Evolutionary conservation across 2,329 filamentous ascomycete genomes (phyloP), one percentile per base, ranked within the genome.

Genomic region (Exophiala alcalophila): DNA sequence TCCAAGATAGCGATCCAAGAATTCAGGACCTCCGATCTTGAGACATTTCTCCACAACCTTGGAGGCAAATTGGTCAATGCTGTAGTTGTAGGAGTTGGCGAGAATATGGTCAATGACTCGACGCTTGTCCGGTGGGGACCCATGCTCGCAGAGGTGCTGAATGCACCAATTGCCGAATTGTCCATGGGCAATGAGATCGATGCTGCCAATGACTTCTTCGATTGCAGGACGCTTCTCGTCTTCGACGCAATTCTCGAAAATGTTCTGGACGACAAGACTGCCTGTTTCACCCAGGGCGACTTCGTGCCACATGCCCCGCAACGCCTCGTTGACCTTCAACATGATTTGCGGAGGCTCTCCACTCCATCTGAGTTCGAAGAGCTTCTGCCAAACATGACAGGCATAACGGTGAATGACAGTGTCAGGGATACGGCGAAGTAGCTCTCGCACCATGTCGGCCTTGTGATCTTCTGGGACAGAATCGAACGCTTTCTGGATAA

Each of bases 141-240:
- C 91, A 62, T 98, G 92, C 66, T 98, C 92, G 67, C 92, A 98
- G 58, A 98, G 89, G 67, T 98, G 92, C 69, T 98, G 92, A 59
- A 98, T 97, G 70, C 92, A 98, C 92, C 92, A 98, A 65, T 98
- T 98, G 42, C 92, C 92, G 62, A 98, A 98, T 63, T 98, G 92
- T 18, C 92, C 92, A 63, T 96, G 91, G 46, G 92, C 86, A 59
- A 98, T 89, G 50, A 95, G 86, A 67, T 98, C 89, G 57, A 98
- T 95, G 63, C 92, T 96, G 48, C 79, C 80, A 43, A 98, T 79
- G 26, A 98, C 92, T 65, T 98, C 92, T 64, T 95, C 90, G 61
- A 98, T 94, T 61, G 92, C 96, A 31, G 90, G 90, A 47, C 94
- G 89, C 81, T 98, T 98, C 70, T 98, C 92, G 59, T 97, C 91